Base-by-base conservation (phyloP, 306 rosid genomes). In the Mimosa bimucronata region DNA sequence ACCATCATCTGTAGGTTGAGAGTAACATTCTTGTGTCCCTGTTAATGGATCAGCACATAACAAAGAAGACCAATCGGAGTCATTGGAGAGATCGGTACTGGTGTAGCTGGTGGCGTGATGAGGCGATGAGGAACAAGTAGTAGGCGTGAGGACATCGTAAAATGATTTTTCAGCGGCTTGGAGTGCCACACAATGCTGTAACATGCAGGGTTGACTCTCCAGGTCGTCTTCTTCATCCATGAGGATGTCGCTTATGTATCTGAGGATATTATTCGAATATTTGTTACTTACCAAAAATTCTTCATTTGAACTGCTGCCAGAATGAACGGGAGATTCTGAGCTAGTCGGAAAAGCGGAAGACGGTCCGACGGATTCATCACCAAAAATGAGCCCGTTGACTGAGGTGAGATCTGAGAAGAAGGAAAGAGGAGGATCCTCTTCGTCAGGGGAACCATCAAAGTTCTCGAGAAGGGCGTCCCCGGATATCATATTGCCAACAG, bases 121-220 rank as follows among this genome's bases (percentile, higher is more conserved):
- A 14, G 67, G 67, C 18, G 67, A 28, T 28, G 38, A 3, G 37
- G 67, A 29, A n/a, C n/a, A n/a, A 28, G 3, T 11, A 3, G 74
- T 71, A 71, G 86, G 83, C 7, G 83, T 89, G 42, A 94, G 88
- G 60, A 60, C 95, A 45, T 94, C 97, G 57, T 87, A 86, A 66
- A 94, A 88, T 2, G 97, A 94, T 52, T 91, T 92, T 77, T 94
- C 98, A 41, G 97, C 90, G 31, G 97, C 88, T 46, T 87, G 97
- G 82, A 94, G 98, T 25, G 86, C 88, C 79, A 92, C 81, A 65
- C 94, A 89, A 30, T 91, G 88, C 74, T 88, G 90, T 85, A 94
- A 71, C 97, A 92, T 92, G 76, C 97, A 92, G 62, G 98, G 97
- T 77, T 85, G 84, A 3, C 45, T 31, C 79, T 84, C 88, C 81